Evolutionary conservation across 2,329 filamentous ascomycete genomes (phyloP), one percentile per base, ranked within the genome.

Genomic region (Phialocephala subalpina): DNA sequence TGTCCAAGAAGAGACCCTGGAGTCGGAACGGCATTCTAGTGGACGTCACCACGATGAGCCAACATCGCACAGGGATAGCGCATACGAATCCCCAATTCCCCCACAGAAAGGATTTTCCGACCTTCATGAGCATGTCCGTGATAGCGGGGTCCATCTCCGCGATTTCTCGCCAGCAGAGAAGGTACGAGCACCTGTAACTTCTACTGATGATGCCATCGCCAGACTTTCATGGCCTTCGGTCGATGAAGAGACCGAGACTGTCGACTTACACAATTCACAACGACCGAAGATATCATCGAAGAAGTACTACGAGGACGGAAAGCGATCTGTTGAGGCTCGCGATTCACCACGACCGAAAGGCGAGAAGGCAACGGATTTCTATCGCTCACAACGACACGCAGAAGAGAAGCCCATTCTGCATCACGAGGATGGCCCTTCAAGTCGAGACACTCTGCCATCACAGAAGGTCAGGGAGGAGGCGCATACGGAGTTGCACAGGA

Each of bases 81-180:
- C 81, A 0, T 81, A 85, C 67, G 82, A 80, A 55, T 83, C 84
- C 2, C 80, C 84, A 16, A 78, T 78, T 45, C 77, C 78, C 60
- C 76, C 75, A 62, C 81, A 73, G 63, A 65, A 55, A 59, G 67
- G 67, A 3, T 74, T 73, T 58, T 33, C 69, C 29, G 68, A 73
- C 33, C 47, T 67, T 36, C 69, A 74, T 63, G 73, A 75, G 49
- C 68, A 71, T 52, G 62, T 74, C 61, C 71, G 74, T 52, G 86
- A 89, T 72, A 89, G 87, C 75, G 86, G 84, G 29, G 82, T 88
- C 35, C 83, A 87, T 70, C 78, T 87, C 52, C 82, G 81, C 25
- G 84, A 86, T 47, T 80, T 78, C 29, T 74, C 74, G 5, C 74
- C 75, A 38, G 78, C 69, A 53, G 66, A 69, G 67, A 72, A 70